These are phyloP conservation scores for Allantophomopsis lycopodina DNA, from an alignment of 2,329 filamentous ascomycete genomes.

Conservation along the genomic window DNA sequence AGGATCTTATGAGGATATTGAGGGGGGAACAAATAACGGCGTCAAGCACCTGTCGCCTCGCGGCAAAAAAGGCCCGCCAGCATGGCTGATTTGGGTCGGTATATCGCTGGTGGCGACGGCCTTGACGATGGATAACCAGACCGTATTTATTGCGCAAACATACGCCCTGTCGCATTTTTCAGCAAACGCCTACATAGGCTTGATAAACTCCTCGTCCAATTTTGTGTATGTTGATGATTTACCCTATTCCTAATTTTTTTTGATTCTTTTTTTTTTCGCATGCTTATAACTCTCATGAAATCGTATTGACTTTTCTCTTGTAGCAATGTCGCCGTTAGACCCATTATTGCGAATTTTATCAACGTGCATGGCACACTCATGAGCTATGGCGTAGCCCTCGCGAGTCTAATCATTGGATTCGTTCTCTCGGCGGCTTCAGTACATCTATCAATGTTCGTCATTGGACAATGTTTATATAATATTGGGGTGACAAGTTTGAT, in stretches of 20 bases:
- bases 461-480: constrained; percentile 1
- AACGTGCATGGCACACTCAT: constrained; percentile 1
- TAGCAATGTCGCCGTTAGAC: constrained; percentile 1
- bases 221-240: not conserved
- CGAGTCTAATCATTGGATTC: not conserved
- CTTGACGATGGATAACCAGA: constrained; percentile 1
- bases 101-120: constrained; percentile 1
- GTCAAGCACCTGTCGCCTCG: no score
- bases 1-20: no score
- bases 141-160: not conserved
- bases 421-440: not conserved
- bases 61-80: no score
- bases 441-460: not conserved
- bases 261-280: no score
- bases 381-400: not conserved
- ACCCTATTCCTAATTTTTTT: no score
- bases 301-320: not conserved
- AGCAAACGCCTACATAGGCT: constrained; percentile 1
- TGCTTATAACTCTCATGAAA: not conserved
- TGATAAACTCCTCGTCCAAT: constrained; percentile 1
- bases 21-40: no score
- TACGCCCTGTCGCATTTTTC: constrained; percentile 1
- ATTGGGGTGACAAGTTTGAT: constrained; percentile 1
- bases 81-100: not conserved
- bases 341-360: constrained; percentile 1